Evolutionary conservation across 805 yeast species (phyloP), one percentile per base, ranked within the genome.

Genomic region (Metschnikowia henanensis): DNA sequence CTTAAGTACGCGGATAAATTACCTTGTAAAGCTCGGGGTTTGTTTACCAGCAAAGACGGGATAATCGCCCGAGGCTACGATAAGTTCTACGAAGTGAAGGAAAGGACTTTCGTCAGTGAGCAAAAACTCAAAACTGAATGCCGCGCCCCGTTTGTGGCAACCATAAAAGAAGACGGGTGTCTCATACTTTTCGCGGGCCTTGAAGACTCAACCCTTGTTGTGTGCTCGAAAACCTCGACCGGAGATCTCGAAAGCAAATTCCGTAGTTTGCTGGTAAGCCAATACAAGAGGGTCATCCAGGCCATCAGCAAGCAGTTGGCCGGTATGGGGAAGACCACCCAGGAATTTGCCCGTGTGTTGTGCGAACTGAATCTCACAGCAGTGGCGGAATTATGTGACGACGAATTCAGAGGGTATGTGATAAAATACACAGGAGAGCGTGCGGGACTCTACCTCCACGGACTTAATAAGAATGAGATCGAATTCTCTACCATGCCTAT

Each of bases 141-240:
- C 0, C 25, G 31, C 4, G 97, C 96, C 0, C 97, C 97, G 0
- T 94, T 84, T 61, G 78, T 76, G 16, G 77, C 90, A 2, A 82
- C 97, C 0, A 71, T 83, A 29, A 94, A 94, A 60, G 95, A 95
- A 45, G 94, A 94, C 59, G 99, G 99, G 0, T 94, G 97, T 57
- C 90, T 94, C 41, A 81, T 87, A 2, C 80, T 94, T 47, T 75
- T 94, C 12, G 74, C 95, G 1, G 97, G 92, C 0, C 64, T 88
- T 15, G 74, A 68, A 17, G 83, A 84, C 54, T 96, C 95, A 0
- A 76, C 85, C 0, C 64, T 94, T 13, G 73, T 92, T 2, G 96
- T 91, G 0, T 89, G 97, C 53, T 87, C 96, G 4, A 94, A 94
- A 57, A 94, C 92, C 61, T 82, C 95, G 0, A 84, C 95, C 1